Conservation (phyloP, 2,329 filamentous ascomycete genomes). For the Gaeumannomyces tritici region DNA sequence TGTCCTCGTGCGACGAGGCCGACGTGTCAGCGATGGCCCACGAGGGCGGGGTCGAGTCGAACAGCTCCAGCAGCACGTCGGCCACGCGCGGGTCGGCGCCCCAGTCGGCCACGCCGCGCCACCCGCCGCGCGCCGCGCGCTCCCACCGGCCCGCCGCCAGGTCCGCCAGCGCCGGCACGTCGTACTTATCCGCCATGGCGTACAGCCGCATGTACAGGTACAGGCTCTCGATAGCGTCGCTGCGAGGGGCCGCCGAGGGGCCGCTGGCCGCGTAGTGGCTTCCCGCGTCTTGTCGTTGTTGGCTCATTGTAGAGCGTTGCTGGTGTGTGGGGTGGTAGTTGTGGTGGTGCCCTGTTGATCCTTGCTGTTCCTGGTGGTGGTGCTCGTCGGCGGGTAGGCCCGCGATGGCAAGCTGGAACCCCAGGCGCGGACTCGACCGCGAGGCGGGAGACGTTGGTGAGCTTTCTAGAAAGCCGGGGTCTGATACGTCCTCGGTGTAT, state of each 20-base stretch:
- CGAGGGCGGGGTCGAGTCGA: background rate
- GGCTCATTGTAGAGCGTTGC: background rate
- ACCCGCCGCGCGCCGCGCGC: background rate
- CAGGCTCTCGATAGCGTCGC: constrained; percentile 4
- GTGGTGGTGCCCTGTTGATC: background rate
- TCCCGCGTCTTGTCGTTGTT: no score
- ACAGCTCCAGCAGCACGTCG: constrained; percentile 1
- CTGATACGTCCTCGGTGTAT: constrained; percentile 13
- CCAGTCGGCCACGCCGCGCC: background rate
- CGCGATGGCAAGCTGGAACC: constrained; percentile 5
- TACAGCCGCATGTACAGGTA: constrained; percentile 17
- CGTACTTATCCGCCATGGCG: constrained; percentile 25
- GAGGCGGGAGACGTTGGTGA: background rate
- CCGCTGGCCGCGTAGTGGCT: background rate
- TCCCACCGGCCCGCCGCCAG: background rate
- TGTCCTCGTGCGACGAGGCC: background rate
- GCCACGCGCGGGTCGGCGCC: background rate
- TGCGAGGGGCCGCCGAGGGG: background rate
- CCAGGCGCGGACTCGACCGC: background rate
- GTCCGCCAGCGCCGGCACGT: constrained; percentile 12
- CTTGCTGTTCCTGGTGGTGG: background rate
- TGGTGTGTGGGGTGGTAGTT: background rate
- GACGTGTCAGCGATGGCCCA: background rate
- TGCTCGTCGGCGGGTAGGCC: constrained; percentile 2
- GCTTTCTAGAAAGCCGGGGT: constrained; percentile 3